Base-by-base conservation (phyloP, 495 filamentous ascomycete genomes). In the Ramalina intermedia region DNA sequence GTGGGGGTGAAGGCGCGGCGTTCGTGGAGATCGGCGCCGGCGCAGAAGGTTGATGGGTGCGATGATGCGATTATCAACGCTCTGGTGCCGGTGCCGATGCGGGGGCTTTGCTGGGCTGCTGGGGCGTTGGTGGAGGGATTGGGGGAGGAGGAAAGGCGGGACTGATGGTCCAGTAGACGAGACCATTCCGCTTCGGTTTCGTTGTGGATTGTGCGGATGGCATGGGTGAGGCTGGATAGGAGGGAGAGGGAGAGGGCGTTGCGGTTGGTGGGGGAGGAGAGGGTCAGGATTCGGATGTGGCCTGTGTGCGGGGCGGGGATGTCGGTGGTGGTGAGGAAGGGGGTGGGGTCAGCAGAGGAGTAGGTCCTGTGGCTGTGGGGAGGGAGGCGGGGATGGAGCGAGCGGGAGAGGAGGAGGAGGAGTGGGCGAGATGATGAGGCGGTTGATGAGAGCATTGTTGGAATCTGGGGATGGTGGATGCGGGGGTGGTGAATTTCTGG, bases 11-110 rank as follows among this genome's bases (percentile, higher is more conserved):
- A 29, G 51, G 18, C 35, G 18, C 27, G 40, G 23, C 90, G 71
- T 69, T 96, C 91, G 60, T 95, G 96, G 49, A 98, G 63, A 55
- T 98, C 90, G 1, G 91, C 91, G 27, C 91, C 91, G 0, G 93
- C 87, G 66, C 90, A 96, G 66, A 98, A 98, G 46, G 78, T 79
- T 2, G 74, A 69, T 38, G 95, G 86, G 16, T 82, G 69, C 6
- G 83, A 84, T 53, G 81, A 87, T 12, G 81, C 81, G 2, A 96
- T 51, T 17, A 96, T 76, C 55, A 98, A 56, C 0, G 81, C 87
- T 39, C 91, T 67, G 8, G 88, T 94, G 0, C 70, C 69, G 0
- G 67, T 66, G n/a, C 61, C 67, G 37, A 70, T 17, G 26, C 2
- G 66, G 67, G 14, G 16, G 16, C 6, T 12, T 21, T 21, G n/a